Evolutionary conservation across 2,329 filamentous ascomycete genomes (phyloP).

Genomic region (Sporothrix humicola): DNA sequence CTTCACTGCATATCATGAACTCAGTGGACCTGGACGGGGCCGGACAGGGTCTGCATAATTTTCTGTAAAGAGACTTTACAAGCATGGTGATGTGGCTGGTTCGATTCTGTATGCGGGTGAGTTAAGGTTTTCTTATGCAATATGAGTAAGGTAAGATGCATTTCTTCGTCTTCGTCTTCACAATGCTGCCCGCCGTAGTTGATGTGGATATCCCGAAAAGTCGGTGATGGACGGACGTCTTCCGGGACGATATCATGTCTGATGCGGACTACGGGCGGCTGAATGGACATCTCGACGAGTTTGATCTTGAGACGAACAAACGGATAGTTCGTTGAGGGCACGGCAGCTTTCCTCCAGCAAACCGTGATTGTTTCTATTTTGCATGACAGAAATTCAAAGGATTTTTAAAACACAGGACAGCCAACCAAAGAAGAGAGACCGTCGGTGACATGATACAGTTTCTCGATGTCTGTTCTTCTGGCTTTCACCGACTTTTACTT

Average conservation of each 20-base stretch:
- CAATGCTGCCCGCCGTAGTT: neutral
- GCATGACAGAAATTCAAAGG: too few relatives aligned
- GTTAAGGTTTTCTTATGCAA: neutral
- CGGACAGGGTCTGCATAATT: neutral
- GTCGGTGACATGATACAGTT: neutral
- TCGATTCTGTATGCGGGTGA: neutral
- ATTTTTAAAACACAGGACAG: neutral
- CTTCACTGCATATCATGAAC: conserved; percentile 7
- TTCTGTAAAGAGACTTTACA: neutral
- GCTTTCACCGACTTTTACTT: conserved; percentile 23
- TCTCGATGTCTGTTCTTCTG: too few relatives aligned
- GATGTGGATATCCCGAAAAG: neutral
- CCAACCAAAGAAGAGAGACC: neutral
- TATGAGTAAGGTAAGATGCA: neutral
- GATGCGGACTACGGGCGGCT: neutral
- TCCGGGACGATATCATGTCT: too few relatives aligned
- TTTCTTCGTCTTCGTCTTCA: neutral
- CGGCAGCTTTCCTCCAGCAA: neutral
- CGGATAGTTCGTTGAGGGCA: neutral
- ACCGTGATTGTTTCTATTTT: neutral
- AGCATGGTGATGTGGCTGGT: conserved; percentile 15
- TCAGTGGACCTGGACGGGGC: neutral
- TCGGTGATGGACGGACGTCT: neutral
- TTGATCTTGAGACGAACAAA: neutral
- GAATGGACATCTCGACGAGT: neutral